Conservation (phyloP, 352 stramenopile genomes). For the Plasmopara halstedii region DNA sequence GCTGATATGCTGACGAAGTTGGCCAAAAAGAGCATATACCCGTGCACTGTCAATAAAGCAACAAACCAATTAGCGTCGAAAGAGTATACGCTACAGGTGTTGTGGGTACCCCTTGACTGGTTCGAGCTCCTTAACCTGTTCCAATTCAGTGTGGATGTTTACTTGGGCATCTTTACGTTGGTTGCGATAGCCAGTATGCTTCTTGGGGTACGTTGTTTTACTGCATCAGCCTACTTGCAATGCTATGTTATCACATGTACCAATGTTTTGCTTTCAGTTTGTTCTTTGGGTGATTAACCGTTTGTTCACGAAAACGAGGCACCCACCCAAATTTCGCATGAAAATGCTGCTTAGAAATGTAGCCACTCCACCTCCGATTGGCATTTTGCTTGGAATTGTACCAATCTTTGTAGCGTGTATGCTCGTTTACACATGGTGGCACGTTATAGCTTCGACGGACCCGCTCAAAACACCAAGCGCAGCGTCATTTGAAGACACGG, state of each 20-base stretch:
- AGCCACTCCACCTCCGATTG: slow-evolving; percentile 72
- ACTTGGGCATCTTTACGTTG: slow-evolving; percentile 91
- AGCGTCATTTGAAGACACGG: slow-evolving; percentile 77
- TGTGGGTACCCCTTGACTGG: slow-evolving; percentile 87
- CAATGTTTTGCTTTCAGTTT: slow-evolving; percentile 24
- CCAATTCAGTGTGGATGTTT: slow-evolving; percentile 91
- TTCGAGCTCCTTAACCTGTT: slow-evolving; percentile 95
- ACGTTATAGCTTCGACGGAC: slow-evolving; percentile 38
- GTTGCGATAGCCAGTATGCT: slow-evolving; percentile 85
- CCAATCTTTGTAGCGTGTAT: slow-evolving; percentile 46
- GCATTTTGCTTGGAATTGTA: slow-evolving; percentile 55
- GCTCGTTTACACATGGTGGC: slow-evolving; percentile 83
- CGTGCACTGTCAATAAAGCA: slow-evolving; percentile 54
- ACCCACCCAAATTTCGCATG: slow-evolving; percentile 91
- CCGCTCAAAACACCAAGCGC: slow-evolving; percentile 43
- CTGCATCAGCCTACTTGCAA: neutral
- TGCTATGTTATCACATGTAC: neutral
- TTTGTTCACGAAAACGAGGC: slow-evolving; percentile 92
- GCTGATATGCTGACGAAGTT: slow-evolving; percentile 54
- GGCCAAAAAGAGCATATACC: slow-evolving; percentile 57
- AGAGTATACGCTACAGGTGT: slow-evolving; percentile 84
- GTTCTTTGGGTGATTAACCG: slow-evolving; percentile 92
- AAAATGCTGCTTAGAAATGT: slow-evolving; percentile 88
- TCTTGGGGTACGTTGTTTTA: slow-evolving; percentile 55
- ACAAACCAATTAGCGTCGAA: slow-evolving; percentile 55